Conservation (phyloP, 495 filamentous ascomycete genomes). For the Talaromyces trachyspermus region DNA sequence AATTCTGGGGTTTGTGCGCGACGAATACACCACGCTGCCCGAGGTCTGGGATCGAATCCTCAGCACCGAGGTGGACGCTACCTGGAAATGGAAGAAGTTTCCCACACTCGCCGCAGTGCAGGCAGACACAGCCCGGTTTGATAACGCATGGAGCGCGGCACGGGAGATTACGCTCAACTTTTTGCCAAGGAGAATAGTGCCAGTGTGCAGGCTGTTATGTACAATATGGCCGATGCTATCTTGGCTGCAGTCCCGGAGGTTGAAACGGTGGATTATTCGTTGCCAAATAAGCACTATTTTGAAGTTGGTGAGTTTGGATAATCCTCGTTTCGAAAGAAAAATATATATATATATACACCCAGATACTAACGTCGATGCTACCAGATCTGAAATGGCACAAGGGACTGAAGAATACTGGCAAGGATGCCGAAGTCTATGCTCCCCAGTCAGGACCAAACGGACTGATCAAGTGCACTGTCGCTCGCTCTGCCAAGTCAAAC, state of each 20-base stretch:
- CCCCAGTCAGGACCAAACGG: constrained; percentile 92
- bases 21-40: constrained; percentile 83
- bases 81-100: constrained; percentile 79
- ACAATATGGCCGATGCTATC: constrained; percentile 92
- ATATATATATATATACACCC: no score
- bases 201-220: constrained; percentile 96
- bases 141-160: constrained; percentile 67
- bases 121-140: constrained; percentile 57
- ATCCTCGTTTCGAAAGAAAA: background rate
- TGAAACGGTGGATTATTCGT: constrained; percentile 66
- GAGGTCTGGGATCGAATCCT: constrained; percentile 94
- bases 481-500: constrained; percentile 43
- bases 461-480: constrained; percentile 90
- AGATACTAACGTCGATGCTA: constrained; percentile 7
- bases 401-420: constrained; percentile 91
- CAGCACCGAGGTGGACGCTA: constrained; percentile 80
- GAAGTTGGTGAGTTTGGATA: constrained; percentile 68
- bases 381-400: constrained; percentile 95
- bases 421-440: constrained; percentile 91
- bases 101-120: constrained; percentile 58
- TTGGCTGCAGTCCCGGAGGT: constrained; percentile 65
- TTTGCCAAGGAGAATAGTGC: constrained; percentile 90
- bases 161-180: constrained; percentile 74
- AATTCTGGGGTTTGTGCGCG: constrained; percentile 87
- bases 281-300: constrained; percentile 99